A percentile compares a stretch with the other conserved stretches of the same genome.
phyloP scores from a whole-genome alignment of 2,329 filamentous ascomycete genomes.

The Talaromyces verruculosus region DNA sequence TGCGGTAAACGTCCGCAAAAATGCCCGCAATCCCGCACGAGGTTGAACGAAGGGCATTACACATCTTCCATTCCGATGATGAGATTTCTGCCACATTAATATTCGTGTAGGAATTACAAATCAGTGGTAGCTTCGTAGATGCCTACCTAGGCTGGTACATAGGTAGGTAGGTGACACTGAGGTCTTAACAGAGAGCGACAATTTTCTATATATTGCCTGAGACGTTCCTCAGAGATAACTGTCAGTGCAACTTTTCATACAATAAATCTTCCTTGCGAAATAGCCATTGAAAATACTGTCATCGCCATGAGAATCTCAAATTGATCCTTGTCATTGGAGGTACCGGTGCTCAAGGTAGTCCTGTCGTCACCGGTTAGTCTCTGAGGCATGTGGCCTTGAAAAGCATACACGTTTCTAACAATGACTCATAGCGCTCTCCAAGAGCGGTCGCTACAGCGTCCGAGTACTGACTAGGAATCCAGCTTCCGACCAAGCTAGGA shows the following conservation, averaged over 20 bases:
- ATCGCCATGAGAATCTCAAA: slow-evolving; percentile 2
- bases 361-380: slow-evolving; percentile 44
- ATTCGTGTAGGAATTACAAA: neutral
- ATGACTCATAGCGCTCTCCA: slow-evolving; percentile 7
- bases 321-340: slow-evolving; percentile 45
- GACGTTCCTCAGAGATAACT: neutral
- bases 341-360: slow-evolving; percentile 55
- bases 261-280: neutral
- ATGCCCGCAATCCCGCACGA: neutral
- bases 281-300: slow-evolving; percentile 25
- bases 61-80: neutral
- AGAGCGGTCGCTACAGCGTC: slow-evolving; percentile 43
- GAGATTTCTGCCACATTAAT: neutral
- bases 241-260: neutral
- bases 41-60: neutral
- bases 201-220: neutral
- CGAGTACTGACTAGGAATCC: slow-evolving; percentile 52
- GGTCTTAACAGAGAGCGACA: neutral
- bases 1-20: neutral
- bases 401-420: neutral
- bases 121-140: neutral
- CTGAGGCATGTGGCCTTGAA: neutral
- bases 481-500: slow-evolving; percentile 42
- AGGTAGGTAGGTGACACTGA: neutral
- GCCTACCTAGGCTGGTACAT: too few species aligned